Conservation (phyloP, 73 alveolate species). For the Stentor roeselii region DNA sequence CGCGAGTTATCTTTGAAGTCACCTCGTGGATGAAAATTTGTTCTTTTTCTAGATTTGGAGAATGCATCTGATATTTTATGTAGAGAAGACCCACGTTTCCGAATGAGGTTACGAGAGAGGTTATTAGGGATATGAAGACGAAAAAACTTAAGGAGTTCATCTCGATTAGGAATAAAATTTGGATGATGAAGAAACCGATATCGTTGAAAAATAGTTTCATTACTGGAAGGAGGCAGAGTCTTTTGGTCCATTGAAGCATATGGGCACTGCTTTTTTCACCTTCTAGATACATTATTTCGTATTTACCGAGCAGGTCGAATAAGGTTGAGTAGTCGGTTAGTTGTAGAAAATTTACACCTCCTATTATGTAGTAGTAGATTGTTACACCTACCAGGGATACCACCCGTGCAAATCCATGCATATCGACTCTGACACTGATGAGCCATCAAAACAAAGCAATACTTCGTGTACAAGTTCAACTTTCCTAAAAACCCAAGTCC, state of each 20-base stretch:
- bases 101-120: neutral
- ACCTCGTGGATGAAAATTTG: constrained; percentile 5
- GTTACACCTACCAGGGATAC: neutral
- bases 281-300: constrained; percentile 16
- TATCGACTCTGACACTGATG: neutral
- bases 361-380: neutral
- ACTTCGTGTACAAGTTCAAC: neutral
- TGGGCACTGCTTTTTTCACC: constrained; percentile 20
- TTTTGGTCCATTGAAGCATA: neutral
- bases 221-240: neutral
- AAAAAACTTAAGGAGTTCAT: neutral
- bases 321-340: neutral
- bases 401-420: neutral
- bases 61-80: neutral
- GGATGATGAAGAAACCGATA: constrained; percentile 2
- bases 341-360: neutral
- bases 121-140: neutral
- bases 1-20: neutral
- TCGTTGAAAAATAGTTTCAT: constrained; percentile 1
- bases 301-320: constrained; percentile 6
- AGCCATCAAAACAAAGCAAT: neutral
- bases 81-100: neutral
- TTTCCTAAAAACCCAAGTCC: neutral
- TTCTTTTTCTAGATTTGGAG: constrained; percentile 6
- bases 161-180: neutral